Percentiles rank a stretch among this genome's conserved stretches.
Evolutionary conservation across 2,329 filamentous ascomycete genomes (phyloP).

Genomic region (Pseudogymnoascus sp.): DNA sequence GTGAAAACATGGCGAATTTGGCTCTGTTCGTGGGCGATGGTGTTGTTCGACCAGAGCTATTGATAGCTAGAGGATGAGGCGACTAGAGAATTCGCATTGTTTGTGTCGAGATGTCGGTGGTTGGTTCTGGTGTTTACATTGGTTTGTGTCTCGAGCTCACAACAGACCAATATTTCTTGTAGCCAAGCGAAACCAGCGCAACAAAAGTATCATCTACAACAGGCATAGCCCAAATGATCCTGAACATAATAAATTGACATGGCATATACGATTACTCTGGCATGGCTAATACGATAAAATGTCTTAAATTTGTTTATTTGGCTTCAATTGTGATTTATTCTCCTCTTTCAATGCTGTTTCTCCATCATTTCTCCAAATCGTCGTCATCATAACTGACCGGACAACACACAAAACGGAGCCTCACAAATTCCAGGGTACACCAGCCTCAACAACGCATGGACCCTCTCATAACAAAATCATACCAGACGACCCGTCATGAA

Average conservation of each 20-base stretch:
- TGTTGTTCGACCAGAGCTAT: background rate
- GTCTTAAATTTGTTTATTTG: background rate
- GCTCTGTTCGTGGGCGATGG: background rate
- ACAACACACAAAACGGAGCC: background rate
- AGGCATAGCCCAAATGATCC: conserved; percentile 1
- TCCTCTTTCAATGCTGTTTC: background rate
- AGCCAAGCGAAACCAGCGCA: conserved; percentile 9
- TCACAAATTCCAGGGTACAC: background rate
- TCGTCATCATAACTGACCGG: background rate
- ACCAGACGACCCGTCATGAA: background rate
- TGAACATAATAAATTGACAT: background rate
- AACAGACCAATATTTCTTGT: background rate
- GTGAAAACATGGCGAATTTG: conserved; percentile 49
- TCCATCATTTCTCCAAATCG: background rate
- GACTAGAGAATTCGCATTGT: conserved; percentile 7
- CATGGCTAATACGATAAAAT: background rate
- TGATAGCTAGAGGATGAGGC: background rate
- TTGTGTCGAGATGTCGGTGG: conserved; percentile 4
- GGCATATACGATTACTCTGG: background rate
- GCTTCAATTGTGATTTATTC: background rate
- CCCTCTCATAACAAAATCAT: background rate
- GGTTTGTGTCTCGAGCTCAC: conserved; percentile 4
- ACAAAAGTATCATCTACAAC: conserved; percentile 10
- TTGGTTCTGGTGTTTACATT: conserved; percentile 10
- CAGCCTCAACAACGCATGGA: background rate